phyloP scores from a whole-genome alignment of 495 filamentous ascomycete species.

The Elasticomyces elasticus region DNA sequence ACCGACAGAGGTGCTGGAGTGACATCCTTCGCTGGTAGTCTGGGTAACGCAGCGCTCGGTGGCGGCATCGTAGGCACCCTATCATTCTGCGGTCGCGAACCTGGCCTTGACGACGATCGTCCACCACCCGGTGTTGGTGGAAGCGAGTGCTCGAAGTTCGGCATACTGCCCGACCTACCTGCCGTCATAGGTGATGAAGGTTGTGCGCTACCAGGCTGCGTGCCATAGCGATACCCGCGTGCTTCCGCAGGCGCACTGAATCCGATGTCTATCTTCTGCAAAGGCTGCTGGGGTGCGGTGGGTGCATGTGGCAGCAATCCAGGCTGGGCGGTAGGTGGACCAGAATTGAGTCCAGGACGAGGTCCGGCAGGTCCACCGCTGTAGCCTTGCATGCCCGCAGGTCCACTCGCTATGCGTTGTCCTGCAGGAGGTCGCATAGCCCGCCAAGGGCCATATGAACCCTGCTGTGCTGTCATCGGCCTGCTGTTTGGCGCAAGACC shows the following conservation, averaged over 20 bases:
- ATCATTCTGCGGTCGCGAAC: conserved; percentile 4
- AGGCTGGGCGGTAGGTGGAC: background rate
- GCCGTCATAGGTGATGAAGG: conserved; percentile 4
- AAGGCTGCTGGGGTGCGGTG: conserved; percentile 8
- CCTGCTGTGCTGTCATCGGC: background rate
- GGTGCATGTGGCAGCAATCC: background rate
- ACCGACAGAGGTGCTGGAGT: background rate
- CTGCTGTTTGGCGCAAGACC: background rate
- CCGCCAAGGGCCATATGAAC: background rate
- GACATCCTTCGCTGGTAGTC: background rate
- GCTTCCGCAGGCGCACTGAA: conserved; percentile 25
- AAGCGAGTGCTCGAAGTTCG: conserved; percentile 12
- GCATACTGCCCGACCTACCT: conserved; percentile 9
- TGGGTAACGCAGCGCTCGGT: background rate
- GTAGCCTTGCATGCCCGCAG: background rate
- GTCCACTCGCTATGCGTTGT: background rate
- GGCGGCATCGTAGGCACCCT: background rate
- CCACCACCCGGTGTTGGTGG: background rate
- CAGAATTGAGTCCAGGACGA: background rate
- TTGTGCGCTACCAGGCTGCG: background rate
- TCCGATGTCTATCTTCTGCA: conserved; percentile 25
- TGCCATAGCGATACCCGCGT: conserved; percentile 13
- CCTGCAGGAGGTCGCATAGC: background rate
- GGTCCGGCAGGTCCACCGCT: background rate
- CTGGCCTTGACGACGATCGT: background rate